Conservation (phyloP, 2,329 filamentous ascomycete genomes). For the Zymoseptoria crescenta region DNA sequence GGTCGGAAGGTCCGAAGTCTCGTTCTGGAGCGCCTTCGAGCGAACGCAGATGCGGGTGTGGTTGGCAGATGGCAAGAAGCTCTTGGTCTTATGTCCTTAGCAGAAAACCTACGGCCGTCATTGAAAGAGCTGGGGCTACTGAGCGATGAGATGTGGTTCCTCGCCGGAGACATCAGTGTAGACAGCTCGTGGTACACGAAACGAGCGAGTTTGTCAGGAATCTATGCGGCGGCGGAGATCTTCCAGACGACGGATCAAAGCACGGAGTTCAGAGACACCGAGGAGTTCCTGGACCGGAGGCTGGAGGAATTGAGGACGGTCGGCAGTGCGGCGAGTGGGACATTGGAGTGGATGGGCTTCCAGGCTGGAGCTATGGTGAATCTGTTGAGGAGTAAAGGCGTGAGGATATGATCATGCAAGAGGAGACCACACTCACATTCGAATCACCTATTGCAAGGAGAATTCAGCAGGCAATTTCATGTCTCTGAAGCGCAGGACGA, state of each 20-base stretch:
- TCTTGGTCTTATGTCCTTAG: conserved; percentile 81
- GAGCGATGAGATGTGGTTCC: conserved; percentile 86
- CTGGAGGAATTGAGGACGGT: conserved; percentile 60
- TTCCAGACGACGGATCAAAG: conserved; percentile 90
- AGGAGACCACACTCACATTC: too few relatives aligned
- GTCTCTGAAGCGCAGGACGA: too few relatives aligned
- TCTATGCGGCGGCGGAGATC: conserved; percentile 70
- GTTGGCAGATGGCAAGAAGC: conserved; percentile 84
- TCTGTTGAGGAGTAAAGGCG: conserved; percentile 77
- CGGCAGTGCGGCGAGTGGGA: conserved; percentile 53
- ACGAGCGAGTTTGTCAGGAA: conserved; percentile 52
- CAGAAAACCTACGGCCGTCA: conserved; percentile 66
- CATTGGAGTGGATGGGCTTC: conserved; percentile 75
- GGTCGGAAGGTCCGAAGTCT: conserved; percentile 61
- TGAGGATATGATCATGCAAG: conserved; percentile 55
- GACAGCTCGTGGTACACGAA: conserved; percentile 85
- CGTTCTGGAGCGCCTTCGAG: conserved; percentile 67
- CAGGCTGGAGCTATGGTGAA: conserved; percentile 71
- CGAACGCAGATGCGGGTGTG: conserved; percentile 55
- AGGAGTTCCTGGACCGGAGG: conserved; percentile 68
- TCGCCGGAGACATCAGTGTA: conserved; percentile 72
- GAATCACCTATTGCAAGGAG: background rate
- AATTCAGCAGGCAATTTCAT: too few relatives aligned
- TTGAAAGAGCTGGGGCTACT: conserved; percentile 71
- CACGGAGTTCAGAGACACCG: conserved; percentile 65